Conservation (phyloP, 257 asterid species). For the Handroanthus guayacan region DNA sequence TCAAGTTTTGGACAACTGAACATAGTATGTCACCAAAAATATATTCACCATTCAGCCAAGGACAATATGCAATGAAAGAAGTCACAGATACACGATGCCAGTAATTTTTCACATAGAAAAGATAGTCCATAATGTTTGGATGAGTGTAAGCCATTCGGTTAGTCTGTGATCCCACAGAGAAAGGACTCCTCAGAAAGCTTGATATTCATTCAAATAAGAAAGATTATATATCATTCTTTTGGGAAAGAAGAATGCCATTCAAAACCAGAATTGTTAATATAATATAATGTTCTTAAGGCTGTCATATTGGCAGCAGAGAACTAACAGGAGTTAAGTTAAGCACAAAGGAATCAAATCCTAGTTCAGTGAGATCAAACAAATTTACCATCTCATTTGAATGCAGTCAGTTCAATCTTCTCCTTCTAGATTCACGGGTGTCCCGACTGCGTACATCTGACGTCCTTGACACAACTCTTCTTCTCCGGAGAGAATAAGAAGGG, state of each 20-base stretch:
- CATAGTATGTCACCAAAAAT: neutral
- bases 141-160: neutral
- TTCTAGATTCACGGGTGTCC: slow-evolving; percentile 40
- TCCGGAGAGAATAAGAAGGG: slow-evolving; percentile 35
- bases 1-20: neutral
- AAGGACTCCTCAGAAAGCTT: neutral
- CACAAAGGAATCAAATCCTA: neutral
- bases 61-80: neutral
- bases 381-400: slow-evolving; percentile 24
- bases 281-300: neutral
- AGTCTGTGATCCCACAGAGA: neutral
- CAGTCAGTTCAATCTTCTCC: slow-evolving; percentile 50
- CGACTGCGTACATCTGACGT: slow-evolving; percentile 20
- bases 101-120: neutral
- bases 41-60: neutral
- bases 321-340: slow-evolving; percentile 16
- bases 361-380: slow-evolving; percentile 18
- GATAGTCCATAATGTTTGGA: neutral
- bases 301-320: slow-evolving; percentile 3
- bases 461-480: slow-evolving; percentile 32
- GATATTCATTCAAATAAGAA: neutral
- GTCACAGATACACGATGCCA: neutral
- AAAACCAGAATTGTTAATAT: neutral
- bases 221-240: slow-evolving; percentile 9
- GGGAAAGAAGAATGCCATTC: neutral